Conservation (phyloP, 2,329 filamentous ascomycete genomes). For the Xylaria sp. region DNA sequence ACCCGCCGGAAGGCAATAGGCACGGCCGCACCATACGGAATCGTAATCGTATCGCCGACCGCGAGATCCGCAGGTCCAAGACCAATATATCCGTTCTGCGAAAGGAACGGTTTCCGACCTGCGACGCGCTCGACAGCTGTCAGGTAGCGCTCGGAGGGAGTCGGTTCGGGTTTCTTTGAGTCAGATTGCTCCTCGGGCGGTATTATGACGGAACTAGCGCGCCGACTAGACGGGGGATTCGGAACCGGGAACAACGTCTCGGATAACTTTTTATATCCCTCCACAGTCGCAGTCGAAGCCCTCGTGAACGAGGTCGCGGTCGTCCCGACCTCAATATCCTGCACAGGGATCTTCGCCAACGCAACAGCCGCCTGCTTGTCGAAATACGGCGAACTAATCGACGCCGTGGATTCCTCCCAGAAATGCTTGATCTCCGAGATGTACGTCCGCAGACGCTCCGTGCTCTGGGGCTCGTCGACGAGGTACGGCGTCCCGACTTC, state of each 20-base stretch:
- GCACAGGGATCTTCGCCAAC: conserved; percentile 21
- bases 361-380: conserved; percentile 19
- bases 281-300: conserved; percentile 9
- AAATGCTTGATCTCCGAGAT: conserved; percentile 16
- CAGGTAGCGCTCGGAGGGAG: conserved; percentile 8
- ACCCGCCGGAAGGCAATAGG: conserved; percentile 18
- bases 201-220: neutral
- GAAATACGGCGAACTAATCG: conserved; percentile 20
- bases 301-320: neutral
- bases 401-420: conserved; percentile 20
- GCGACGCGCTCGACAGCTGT: conserved; percentile 14
- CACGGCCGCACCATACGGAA: conserved; percentile 22
- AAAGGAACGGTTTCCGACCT: conserved; percentile 17
- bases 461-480: neutral
- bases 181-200: neutral
- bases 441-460: conserved; percentile 9
- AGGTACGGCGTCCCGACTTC: conserved; percentile 14
- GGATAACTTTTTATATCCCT: conserved; percentile 14
- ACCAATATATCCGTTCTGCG: conserved; percentile 19
- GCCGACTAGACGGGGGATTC: neutral
- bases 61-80: conserved; percentile 17
- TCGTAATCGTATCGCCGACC: conserved; percentile 13
- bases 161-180: neutral
- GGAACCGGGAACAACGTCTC: conserved; percentile 10
- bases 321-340: conserved; percentile 12